These are phyloP conservation scores for Malus fusca DNA, from an alignment of 306 rosid species.

Conservation along the genomic window DNA sequence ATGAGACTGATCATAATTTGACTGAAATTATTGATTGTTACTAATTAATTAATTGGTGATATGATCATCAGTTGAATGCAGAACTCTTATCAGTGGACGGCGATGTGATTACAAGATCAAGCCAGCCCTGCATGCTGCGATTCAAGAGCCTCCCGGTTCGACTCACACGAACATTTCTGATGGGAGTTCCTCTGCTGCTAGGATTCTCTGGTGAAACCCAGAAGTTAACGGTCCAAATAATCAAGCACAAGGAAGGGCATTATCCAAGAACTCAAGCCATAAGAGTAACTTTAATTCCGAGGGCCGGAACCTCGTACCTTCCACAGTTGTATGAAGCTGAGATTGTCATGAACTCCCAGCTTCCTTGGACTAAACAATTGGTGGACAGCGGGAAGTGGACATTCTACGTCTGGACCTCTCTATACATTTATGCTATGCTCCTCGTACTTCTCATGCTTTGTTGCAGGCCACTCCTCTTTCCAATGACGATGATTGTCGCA, in stretches of 20 bases:
- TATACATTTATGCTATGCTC: slow-evolving; percentile 38
- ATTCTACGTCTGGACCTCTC: slow-evolving; percentile 60
- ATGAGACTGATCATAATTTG: neutral
- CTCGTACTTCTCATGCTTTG: slow-evolving; percentile 31
- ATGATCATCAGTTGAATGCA: slow-evolving; percentile 47
- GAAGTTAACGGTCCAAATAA: slow-evolving; percentile 28
- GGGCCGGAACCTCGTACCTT: slow-evolving; percentile 55
- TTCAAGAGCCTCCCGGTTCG: slow-evolving; percentile 63
- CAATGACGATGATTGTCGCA: slow-evolving; percentile 2
- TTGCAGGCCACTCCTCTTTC: slow-evolving; percentile 35
- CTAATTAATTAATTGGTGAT: neutral
- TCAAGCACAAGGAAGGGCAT: slow-evolving; percentile 53
- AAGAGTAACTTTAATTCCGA: slow-evolving; percentile 45
- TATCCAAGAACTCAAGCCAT: slow-evolving; percentile 47
- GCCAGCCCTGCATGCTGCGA: slow-evolving; percentile 74
- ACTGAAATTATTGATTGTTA: neutral
- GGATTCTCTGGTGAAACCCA: slow-evolving; percentile 68
- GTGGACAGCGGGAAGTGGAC: slow-evolving; percentile 77
- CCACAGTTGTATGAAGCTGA: slow-evolving; percentile 70
- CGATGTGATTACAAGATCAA: slow-evolving; percentile 41
- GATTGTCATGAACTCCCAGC: slow-evolving; percentile 41
- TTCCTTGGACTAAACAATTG: slow-evolving; percentile 57
- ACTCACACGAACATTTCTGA: slow-evolving; percentile 42
- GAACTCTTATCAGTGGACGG: slow-evolving; percentile 53
- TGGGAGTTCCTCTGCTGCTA: slow-evolving; percentile 55